These are phyloP conservation scores for Psilocybe tampanensis DNA, from an alignment of 768 basidiomycete species.

Conservation along the genomic window DNA sequence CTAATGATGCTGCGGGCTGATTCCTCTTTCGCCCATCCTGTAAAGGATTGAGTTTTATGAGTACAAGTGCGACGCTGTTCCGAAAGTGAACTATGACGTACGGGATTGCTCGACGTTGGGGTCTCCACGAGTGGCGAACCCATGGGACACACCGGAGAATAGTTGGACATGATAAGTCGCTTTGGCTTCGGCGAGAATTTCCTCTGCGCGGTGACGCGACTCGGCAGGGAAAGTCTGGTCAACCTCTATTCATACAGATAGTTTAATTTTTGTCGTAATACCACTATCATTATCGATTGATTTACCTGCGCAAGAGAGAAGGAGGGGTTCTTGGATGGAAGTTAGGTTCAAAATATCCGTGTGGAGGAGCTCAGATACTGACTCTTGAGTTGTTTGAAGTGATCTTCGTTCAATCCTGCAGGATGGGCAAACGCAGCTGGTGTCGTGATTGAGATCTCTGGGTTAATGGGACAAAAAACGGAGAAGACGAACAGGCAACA, in stretches of 20 bases:
- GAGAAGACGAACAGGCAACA: conserved; percentile 45
- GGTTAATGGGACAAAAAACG: not conserved
- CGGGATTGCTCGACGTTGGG: conserved; percentile 41
- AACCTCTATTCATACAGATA: conserved; percentile 36
- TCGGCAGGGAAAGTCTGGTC: conserved; percentile 55
- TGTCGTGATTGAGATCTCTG: too few relatives aligned
- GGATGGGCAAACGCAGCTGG: conserved; percentile 65
- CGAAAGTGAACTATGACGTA: too few relatives aligned
- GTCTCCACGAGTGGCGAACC: conserved; percentile 51
- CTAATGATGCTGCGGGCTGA: conserved; percentile 49
- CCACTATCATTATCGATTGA: too few relatives aligned
- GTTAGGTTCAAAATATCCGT: not conserved
- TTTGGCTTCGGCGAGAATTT: conserved; percentile 52
- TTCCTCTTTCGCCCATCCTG: conserved; percentile 66
- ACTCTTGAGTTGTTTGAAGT: conserved; percentile 53
- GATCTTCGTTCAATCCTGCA: conserved; percentile 45
- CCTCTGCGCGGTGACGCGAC: conserved; percentile 58
- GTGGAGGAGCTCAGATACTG: conserved; percentile 13
- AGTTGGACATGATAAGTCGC: conserved; percentile 58
- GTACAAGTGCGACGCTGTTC: too few relatives aligned
- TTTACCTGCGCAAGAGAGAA: conserved; percentile 57
- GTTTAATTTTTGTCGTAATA: too few relatives aligned
- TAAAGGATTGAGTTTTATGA: too few relatives aligned
- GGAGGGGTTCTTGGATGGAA: conserved; percentile 46
- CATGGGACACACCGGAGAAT: conserved; percentile 53